phyloP scores from a whole-genome alignment of 108 stramenopile genomes.

The Craspedostauros australis region DNA sequence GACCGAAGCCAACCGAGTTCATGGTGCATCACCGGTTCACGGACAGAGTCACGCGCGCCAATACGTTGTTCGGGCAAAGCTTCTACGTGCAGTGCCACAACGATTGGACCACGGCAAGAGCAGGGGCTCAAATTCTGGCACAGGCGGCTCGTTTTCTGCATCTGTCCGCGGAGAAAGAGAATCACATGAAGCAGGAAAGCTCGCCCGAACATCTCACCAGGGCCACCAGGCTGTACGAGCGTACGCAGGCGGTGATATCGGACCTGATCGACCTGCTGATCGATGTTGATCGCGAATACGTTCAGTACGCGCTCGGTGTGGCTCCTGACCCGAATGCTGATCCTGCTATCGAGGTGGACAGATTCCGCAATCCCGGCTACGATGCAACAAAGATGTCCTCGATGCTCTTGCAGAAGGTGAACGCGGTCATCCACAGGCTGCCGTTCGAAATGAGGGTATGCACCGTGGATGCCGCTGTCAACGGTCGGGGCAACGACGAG shows the following conservation, averaged over 20 bases:
- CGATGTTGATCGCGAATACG: slow-evolving; percentile 52
- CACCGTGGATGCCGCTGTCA: slow-evolving; percentile 45
- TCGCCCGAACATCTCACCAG: neutral
- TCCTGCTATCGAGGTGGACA: slow-evolving; percentile 3
- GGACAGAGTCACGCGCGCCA: slow-evolving; percentile 32
- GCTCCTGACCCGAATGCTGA: neutral
- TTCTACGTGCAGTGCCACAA: slow-evolving; percentile 72
- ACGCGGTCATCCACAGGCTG: slow-evolving; percentile 44
- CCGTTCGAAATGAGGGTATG: slow-evolving; percentile 85
- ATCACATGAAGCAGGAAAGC: slow-evolving; percentile 10
- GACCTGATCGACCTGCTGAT: slow-evolving; percentile 62
- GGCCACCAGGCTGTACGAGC: slow-evolving; percentile 27
- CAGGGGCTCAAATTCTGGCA: slow-evolving; percentile 84
- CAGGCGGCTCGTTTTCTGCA: slow-evolving; percentile 72
- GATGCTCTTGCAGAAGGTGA: slow-evolving; percentile 45
- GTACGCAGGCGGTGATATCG: slow-evolving; percentile 50
- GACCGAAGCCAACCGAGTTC: slow-evolving; percentile 73
- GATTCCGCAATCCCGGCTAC: slow-evolving; percentile 41
- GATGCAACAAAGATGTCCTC: slow-evolving; percentile 44
- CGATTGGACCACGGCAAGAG: slow-evolving; percentile 87
- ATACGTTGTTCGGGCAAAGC: slow-evolving; percentile 58
- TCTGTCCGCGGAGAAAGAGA: slow-evolving; percentile 13
- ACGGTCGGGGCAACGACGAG: slow-evolving; percentile 42
- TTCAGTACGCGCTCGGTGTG: slow-evolving; percentile 44
- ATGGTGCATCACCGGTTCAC: slow-evolving; percentile 61